Conservation (phyloP, 495 filamentous ascomycete species). For the Neurospora sp. region DNA sequence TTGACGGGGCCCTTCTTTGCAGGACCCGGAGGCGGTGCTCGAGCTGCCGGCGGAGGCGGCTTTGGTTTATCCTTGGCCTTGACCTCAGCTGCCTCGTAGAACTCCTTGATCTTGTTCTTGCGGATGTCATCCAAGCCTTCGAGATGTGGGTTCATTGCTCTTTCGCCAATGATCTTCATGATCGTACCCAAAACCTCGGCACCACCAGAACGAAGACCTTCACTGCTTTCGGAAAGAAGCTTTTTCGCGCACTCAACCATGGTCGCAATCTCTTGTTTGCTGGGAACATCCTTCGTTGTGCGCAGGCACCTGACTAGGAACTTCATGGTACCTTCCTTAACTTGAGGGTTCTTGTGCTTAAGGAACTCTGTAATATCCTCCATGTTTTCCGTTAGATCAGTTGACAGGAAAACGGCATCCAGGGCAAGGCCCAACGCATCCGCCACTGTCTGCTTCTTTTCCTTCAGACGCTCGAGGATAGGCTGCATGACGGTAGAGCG, state of each 20-base stretch:
- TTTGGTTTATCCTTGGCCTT: constrained; percentile 97
- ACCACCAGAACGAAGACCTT: constrained; percentile 73
- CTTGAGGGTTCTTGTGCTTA: constrained; percentile 90
- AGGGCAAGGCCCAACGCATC: constrained; percentile 80
- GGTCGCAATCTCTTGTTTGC: constrained; percentile 69
- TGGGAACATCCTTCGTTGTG: constrained; percentile 71
- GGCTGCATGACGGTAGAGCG: constrained; percentile 68
- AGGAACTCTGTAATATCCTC: constrained; percentile 82
- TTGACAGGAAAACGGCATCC: constrained; percentile 76
- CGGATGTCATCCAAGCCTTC: constrained; percentile 93
- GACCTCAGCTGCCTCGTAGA: constrained; percentile 81
- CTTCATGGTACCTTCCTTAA: constrained; percentile 88
- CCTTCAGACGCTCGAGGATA: constrained; percentile 90
- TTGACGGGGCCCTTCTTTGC: constrained; percentile 36
- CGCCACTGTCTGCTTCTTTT: constrained; percentile 85
- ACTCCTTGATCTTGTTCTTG: constrained; percentile 95
- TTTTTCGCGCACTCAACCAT: constrained; percentile 84
- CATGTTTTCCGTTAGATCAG: constrained; percentile 69
- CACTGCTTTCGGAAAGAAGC: constrained; percentile 77
- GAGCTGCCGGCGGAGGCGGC: constrained; percentile 55
- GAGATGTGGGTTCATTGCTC: constrained; percentile 92
- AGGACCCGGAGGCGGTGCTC: constrained; percentile 43
- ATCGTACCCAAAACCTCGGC: constrained; percentile 88
- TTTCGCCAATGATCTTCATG: constrained; percentile 98
- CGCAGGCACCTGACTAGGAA: constrained; percentile 83